Evolutionary conservation across 208 protist species (phyloP).

Genomic region (Trypanosoma cruzi): DNA sequence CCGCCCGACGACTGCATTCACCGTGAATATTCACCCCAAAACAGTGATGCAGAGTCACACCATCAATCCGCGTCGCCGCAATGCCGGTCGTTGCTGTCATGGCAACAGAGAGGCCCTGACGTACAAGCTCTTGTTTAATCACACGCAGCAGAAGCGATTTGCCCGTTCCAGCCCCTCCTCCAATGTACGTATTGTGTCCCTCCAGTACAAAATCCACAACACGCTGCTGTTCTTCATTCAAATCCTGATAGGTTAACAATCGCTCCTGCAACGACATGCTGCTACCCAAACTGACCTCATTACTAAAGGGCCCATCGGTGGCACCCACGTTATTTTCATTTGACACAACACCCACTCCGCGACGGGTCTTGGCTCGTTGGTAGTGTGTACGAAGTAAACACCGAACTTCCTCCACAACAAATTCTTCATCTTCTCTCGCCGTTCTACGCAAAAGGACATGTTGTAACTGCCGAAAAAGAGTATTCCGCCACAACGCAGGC

Average conservation of each 20-base stretch:
- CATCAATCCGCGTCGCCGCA: slow-evolving; percentile 76
- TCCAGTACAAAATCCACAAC: slow-evolving; percentile 74
- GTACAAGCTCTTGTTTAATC: slow-evolving; percentile 63
- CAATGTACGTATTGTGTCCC: slow-evolving; percentile 88
- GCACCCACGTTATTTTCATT: neutral
- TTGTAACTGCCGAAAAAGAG: slow-evolving; percentile 46
- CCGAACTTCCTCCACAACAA: slow-evolving; percentile 38
- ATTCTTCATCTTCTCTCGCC: neutral
- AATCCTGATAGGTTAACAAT: slow-evolving; percentile 60
- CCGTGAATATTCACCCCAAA: slow-evolving; percentile 85
- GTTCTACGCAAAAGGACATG: slow-evolving; percentile 30
- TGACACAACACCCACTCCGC: slow-evolving; percentile 40
- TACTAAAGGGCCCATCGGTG: neutral
- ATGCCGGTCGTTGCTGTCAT: slow-evolving; percentile 88
- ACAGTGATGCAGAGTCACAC: slow-evolving; percentile 88
- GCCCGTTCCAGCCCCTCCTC: slow-evolving; percentile 87
- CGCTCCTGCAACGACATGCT: slow-evolving; percentile 33
- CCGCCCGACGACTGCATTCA: slow-evolving; percentile 66
- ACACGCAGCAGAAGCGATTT: slow-evolving; percentile 89
- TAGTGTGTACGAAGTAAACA: slow-evolving; percentile 54
- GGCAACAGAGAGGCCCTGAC: slow-evolving; percentile 68
- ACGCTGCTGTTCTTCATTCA: slow-evolving; percentile 81
- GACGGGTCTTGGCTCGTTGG: slow-evolving; percentile 24
- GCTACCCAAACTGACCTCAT: slow-evolving; percentile 6
- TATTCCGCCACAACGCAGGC: slow-evolving; percentile 58